Conservation (phyloP, 1,284 basidiomycete species). For the Trichosporon inkin region DNA sequence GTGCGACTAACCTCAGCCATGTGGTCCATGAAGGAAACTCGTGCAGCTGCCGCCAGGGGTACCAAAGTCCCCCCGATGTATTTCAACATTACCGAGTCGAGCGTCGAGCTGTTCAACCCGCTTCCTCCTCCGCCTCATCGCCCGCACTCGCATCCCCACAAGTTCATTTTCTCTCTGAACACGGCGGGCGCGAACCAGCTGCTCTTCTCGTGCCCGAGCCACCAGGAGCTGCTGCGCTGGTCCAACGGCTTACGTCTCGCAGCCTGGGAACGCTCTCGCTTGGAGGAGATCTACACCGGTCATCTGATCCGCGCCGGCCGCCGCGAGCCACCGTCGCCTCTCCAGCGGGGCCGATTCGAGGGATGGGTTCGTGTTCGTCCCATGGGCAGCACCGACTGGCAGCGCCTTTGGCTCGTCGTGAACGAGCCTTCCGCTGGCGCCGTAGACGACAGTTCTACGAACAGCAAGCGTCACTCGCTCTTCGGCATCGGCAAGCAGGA, state of each 20-base stretch:
- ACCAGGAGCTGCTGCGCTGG: slow-evolving; percentile 75
- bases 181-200: slow-evolving; percentile 89
- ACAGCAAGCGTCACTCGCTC: slow-evolving; percentile 38
- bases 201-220: slow-evolving; percentile 76
- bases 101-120: slow-evolving; percentile 55
- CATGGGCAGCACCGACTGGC: slow-evolving; percentile 95
- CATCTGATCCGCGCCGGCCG: slow-evolving; percentile 74
- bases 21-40: slow-evolving; percentile 52
- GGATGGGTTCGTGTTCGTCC: slow-evolving; percentile 89
- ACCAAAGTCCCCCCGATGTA: slow-evolving; percentile 48
- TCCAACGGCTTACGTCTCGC: slow-evolving; percentile 83
- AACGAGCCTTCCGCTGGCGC: slow-evolving; percentile 45
- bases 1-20: slow-evolving; percentile 29
- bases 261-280: slow-evolving; percentile 89
- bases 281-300: slow-evolving; percentile 97
- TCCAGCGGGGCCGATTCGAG: slow-evolving; percentile 70
- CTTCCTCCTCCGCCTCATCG: slow-evolving; percentile 54
- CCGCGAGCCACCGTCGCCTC: slow-evolving; percentile 62
- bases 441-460: slow-evolving; percentile 21
- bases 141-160: slow-evolving; percentile 52
- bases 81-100: slow-evolving; percentile 49
- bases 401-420: slow-evolving; percentile 82
- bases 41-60: slow-evolving; percentile 46
- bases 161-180: slow-evolving; percentile 85
- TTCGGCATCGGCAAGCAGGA: slow-evolving; percentile 52